Percentiles rank a stretch among this genome's conserved stretches.
Conservation (phyloP, 345 rosid species). For the Rhodamnia argentea region DNA sequence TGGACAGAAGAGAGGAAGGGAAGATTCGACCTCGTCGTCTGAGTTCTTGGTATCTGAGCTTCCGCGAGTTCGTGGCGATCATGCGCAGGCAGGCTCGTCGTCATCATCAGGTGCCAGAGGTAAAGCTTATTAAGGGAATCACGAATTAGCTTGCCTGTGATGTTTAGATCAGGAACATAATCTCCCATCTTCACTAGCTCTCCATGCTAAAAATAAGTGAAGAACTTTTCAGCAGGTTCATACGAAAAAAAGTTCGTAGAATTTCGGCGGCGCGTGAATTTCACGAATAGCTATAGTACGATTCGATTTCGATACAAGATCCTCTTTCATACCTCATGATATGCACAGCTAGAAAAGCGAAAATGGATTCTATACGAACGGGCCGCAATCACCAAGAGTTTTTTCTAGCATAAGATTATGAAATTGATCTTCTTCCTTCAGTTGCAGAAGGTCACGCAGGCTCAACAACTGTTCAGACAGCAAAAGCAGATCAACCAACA, state of each 20-base stretch:
- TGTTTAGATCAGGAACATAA: not conserved
- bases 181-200: not conserved
- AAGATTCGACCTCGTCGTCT: not conserved
- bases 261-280: not conserved
- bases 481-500: not conserved
- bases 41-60: not conserved
- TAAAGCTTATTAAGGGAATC: not conserved
- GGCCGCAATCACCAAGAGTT: too few relatives aligned
- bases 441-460: not conserved
- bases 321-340: not conserved
- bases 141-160: not conserved
- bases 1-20: not conserved
- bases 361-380: not conserved
- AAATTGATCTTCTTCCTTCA: not conserved
- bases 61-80: not conserved
- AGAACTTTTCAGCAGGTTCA: not conserved
- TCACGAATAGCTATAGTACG: not conserved
- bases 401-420: not conserved
- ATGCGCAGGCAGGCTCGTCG: not conserved
- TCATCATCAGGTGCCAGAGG: conserved; percentile 12
- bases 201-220: not conserved
- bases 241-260: not conserved
- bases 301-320: not conserved
- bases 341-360: not conserved
- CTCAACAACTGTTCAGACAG: not conserved